Evolutionary conservation across 2,329 filamentous ascomycete genomes (phyloP).

Genomic region (Epichloe gansuensis): DNA sequence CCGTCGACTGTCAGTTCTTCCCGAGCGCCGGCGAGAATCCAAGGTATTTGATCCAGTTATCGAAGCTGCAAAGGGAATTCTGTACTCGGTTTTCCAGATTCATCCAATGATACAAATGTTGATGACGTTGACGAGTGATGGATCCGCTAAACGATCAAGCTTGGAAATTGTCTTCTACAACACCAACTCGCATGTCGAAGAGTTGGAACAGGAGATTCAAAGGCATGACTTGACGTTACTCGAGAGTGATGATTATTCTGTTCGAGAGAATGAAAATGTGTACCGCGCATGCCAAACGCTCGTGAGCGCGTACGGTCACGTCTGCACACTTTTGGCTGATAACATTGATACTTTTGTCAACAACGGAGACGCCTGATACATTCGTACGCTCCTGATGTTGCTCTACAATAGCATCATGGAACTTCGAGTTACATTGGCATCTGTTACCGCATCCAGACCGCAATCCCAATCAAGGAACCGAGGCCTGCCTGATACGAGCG

Average conservation of each 20-base stretch:
- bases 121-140: conserved; percentile 48
- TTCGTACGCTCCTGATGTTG: conserved; percentile 50
- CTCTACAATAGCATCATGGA: conserved; percentile 59
- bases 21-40: conserved; percentile 51
- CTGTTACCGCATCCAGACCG: conserved; percentile 16
- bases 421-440: conserved; percentile 42
- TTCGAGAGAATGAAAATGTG: conserved; percentile 50
- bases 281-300: conserved; percentile 51
- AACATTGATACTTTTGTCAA: conserved; percentile 54
- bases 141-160: conserved; percentile 47
- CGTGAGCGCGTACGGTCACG: conserved; percentile 52
- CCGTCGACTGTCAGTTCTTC: conserved; percentile 49
- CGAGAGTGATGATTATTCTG: conserved; percentile 35
- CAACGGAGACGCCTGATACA: conserved; percentile 54
- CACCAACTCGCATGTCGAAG: conserved; percentile 53
- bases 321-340: conserved; percentile 46
- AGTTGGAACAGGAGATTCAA: conserved; percentile 53
- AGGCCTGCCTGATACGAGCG: conserved; percentile 19
- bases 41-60: conserved; percentile 48
- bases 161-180: conserved; percentile 58
- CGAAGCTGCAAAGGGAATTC: conserved; percentile 53
- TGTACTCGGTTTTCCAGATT: conserved; percentile 56
- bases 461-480: conserved; percentile 9
- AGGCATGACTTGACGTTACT: conserved; percentile 39
- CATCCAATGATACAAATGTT: conserved; percentile 57